A percentile compares a stretch with the other conserved stretches of the same genome.
Conservation (phyloP, 108 stramenopile genomes). For the Licmophora abbreviata region DNA sequence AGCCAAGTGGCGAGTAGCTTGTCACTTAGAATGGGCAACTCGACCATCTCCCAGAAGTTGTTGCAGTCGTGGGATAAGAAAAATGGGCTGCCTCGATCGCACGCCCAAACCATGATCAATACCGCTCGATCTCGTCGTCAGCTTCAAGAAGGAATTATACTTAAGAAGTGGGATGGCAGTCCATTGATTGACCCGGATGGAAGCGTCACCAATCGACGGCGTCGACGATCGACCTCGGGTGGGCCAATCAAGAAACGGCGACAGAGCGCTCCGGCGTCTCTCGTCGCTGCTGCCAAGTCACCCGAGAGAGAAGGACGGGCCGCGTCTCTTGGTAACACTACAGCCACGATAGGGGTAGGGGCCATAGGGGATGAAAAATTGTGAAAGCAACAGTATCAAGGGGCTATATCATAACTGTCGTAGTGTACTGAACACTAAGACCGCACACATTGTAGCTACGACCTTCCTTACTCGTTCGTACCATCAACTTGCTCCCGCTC, state of each 20-base stretch:
- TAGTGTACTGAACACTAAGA: not conserved
- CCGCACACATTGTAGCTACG: not conserved
- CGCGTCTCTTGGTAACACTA: no score
- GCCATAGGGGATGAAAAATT: no score
- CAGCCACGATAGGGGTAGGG: no score
- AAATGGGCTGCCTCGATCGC: conserved; percentile 28
- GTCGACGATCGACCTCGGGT: no score
- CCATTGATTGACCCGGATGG: conserved; percentile 9
- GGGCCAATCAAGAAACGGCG: no score
- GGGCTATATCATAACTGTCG: no score
- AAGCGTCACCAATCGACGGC: not conserved
- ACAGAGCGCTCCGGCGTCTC: no score
- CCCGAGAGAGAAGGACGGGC: no score
- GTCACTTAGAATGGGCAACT: conserved; percentile 1
- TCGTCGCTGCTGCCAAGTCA: no score
- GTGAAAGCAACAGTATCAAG: no score
- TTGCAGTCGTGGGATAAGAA: conserved; percentile 25
- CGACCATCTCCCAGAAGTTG: not conserved
- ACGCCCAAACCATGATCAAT: conserved; percentile 36
- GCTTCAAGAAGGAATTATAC: conserved; percentile 18
- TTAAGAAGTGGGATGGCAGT: conserved; percentile 27
- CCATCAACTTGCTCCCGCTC: conserved; percentile 21
- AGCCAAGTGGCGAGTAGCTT: no score
- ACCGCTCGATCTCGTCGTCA: conserved; percentile 20
- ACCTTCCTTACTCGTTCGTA: not conserved